These are phyloP conservation scores for Phytopythium litorale DNA, from an alignment of 352 stramenopile species.

Conservation along the genomic window DNA sequence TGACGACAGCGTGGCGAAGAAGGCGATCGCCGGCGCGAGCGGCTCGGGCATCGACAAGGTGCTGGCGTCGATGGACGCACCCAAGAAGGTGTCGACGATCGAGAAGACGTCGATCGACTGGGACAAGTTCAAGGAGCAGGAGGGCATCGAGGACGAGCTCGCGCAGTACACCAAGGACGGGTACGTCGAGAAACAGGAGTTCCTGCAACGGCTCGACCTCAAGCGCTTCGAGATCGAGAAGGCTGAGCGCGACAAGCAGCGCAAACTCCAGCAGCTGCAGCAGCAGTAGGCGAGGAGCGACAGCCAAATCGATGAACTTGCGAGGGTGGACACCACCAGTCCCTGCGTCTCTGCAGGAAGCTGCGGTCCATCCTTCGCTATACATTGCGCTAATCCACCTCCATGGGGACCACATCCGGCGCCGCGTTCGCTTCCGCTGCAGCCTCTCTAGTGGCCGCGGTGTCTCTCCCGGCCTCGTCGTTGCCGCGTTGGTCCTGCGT, in stretches of 20 bases:
- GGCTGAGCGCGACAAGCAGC: slow-evolving; percentile 76
- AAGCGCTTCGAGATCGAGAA: slow-evolving; percentile 91
- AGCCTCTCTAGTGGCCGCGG: slow-evolving; percentile 22
- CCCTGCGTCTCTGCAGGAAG: background rate
- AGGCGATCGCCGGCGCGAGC: background rate
- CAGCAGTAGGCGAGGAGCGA: slow-evolving; percentile 8
- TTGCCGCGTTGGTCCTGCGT: slow-evolving; percentile 56
- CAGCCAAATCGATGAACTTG: slow-evolving; percentile 1
- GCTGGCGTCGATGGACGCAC: slow-evolving; percentile 80
- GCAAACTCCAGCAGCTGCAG: slow-evolving; percentile 43
- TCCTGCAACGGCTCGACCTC: slow-evolving; percentile 87
- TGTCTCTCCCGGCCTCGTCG: slow-evolving; percentile 28
- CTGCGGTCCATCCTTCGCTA: background rate
- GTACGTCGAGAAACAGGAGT: slow-evolving; percentile 96
- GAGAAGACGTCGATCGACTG: slow-evolving; percentile 95
- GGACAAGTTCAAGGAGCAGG: slow-evolving; percentile 93
- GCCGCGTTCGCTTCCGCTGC: slow-evolving; percentile 38
- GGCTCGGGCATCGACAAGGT: slow-evolving; percentile 77
- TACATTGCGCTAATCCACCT: slow-evolving; percentile 43
- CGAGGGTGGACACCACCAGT: background rate
- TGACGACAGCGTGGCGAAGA: slow-evolving; percentile 18
- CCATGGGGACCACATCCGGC: slow-evolving; percentile 71
- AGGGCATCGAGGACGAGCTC: slow-evolving; percentile 91
- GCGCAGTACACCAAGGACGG: slow-evolving; percentile 92
- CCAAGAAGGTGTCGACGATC: slow-evolving; percentile 92